Conservation (phyloP, 2,329 filamentous ascomycete species). For the Thelonectria olida region DNA sequence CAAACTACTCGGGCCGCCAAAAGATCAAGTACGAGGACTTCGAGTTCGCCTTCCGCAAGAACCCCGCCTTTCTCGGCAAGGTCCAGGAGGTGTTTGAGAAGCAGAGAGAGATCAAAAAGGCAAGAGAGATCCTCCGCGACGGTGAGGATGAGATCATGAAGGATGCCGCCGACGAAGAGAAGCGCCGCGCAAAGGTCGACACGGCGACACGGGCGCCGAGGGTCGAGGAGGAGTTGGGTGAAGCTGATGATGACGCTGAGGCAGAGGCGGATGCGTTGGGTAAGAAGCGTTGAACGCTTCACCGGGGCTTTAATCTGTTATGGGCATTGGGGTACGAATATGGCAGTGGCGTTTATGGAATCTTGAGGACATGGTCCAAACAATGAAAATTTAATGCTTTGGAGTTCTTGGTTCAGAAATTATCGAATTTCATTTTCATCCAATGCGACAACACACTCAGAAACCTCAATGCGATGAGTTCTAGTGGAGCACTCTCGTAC, state of each 20-base stretch:
- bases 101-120: conserved; percentile 85
- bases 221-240: conserved; percentile 61
- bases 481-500: background rate
- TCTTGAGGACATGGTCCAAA: background rate
- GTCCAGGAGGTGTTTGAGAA: conserved; percentile 91
- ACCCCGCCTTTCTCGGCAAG: conserved; percentile 85
- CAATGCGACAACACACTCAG: background rate
- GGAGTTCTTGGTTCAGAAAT: no score
- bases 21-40: conserved; percentile 99
- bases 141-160: conserved; percentile 69
- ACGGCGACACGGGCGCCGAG: conserved; percentile 32
- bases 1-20: conserved; percentile 86
- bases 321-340: background rate
- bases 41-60: conserved; percentile 89
- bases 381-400: background rate
- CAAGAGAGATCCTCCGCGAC: conserved; percentile 78
- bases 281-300: conserved; percentile 45
- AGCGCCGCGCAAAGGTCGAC: conserved; percentile 46
- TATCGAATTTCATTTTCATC: no score
- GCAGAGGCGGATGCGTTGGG: conserved; percentile 52
- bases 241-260: conserved; percentile 60
- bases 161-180: conserved; percentile 58
- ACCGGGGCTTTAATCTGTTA: conserved; percentile 7
- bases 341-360: background rate
- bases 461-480: background rate